Evolutionary conservation across 2,329 filamentous ascomycete genomes (phyloP).

Genomic region (Setomelanomma holmii): DNA sequence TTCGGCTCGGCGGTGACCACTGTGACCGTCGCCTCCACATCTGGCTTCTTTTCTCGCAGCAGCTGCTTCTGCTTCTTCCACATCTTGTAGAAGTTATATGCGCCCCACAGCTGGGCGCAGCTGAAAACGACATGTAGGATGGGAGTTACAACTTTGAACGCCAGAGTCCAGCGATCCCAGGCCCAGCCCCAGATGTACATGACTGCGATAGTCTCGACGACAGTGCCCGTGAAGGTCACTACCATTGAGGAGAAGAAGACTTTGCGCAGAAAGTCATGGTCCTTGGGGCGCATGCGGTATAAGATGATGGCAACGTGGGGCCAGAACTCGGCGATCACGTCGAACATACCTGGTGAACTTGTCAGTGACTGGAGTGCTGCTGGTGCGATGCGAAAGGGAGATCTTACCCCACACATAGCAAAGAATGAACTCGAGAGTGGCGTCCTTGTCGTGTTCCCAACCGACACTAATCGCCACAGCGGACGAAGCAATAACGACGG

Average conservation of each 20-base stretch:
- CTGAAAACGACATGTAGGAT: slow-evolving; percentile 53
- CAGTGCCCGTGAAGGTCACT: slow-evolving; percentile 50
- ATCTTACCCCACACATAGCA: slow-evolving; percentile 47
- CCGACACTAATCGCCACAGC: slow-evolving; percentile 49
- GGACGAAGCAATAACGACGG: slow-evolving; percentile 52
- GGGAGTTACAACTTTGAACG: slow-evolving; percentile 54
- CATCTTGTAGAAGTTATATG: slow-evolving; percentile 52
- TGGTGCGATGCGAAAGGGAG: neutral
- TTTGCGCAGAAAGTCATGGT: slow-evolving; percentile 49
- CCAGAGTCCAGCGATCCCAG: slow-evolving; percentile 53
- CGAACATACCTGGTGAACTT: slow-evolving; percentile 51
- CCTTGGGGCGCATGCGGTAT: slow-evolving; percentile 51
- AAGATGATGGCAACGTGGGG: slow-evolving; percentile 56
- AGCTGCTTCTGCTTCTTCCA: slow-evolving; percentile 34
- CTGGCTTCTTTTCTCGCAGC: slow-evolving; percentile 1
- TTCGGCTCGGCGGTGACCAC: neutral
- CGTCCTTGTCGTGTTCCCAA: slow-evolving; percentile 1
- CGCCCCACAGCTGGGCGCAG: slow-evolving; percentile 54
- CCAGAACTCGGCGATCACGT: slow-evolving; percentile 56
- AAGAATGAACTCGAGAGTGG: slow-evolving; percentile 45
- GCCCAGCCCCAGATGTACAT: slow-evolving; percentile 55
- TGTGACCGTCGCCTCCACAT: neutral
- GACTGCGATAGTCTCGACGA: slow-evolving; percentile 52
- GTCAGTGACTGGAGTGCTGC: neutral
- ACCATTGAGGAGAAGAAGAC: slow-evolving; percentile 49